Base-by-base conservation (phyloP, 2,329 filamentous ascomycete genomes). In the Colletotrichum spaethianum region DNA sequence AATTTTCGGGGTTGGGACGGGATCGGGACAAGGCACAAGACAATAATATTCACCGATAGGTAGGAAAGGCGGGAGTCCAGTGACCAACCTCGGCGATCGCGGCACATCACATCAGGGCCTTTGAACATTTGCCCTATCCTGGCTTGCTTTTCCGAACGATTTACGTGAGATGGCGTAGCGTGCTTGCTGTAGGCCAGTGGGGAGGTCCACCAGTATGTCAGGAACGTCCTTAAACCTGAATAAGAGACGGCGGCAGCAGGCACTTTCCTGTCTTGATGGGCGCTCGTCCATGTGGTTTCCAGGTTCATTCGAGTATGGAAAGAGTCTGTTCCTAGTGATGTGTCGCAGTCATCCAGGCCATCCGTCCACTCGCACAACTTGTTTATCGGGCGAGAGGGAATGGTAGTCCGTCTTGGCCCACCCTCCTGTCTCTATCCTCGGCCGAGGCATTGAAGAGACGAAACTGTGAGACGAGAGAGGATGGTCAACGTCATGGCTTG, bases 401-500 rank as follows among this genome's bases (percentile, higher is more conserved):
- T 46, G 6, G n/a, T 38, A 33, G 23, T 23, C 26, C 48, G 18
- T 23, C 26, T 28, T 12, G 44, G 26, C 33, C 28, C 16, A 31
- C 18, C 11, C 46, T 63, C 16, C 33, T 31, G 23, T 42, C 44
- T 23, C 23, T 62, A 16, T 33, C 46, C n/a, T 20, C 26, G 46
- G 61, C 61, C 46, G 61, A 63, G 46, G 46, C 61, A 63, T 63
- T 63, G 61, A 55, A 42, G 38, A 55, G 23, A 55, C 14, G 48
- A 44, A 33, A 40, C 20, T 44, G 36, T 31, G 61, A 63, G 61
- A 55, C 36, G 23, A 63, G 26, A 63, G 26, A 42, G 26, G 57
- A 28, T 9, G n/a, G 18, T 18, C 23, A 33, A n/a, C 36, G 23
- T 31, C 44, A 33, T 62, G 59, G 44, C 8, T 52, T 18, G 44